Conservation (phyloP, 2,329 filamentous ascomycete genomes). For the Mollisia scopiformis region DNA sequence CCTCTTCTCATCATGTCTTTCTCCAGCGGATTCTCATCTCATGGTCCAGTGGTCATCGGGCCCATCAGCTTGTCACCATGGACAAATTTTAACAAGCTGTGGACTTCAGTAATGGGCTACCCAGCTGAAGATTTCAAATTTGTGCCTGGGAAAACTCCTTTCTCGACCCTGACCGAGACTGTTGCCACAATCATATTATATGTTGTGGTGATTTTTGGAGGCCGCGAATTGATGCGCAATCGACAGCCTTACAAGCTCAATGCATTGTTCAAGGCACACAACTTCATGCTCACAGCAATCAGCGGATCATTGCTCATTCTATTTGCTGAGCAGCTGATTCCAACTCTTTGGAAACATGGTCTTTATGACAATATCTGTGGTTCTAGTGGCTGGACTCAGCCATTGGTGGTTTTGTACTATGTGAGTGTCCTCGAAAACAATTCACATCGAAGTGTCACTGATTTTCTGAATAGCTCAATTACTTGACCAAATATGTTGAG, state of each 20-base stretch:
- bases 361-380: constrained; percentile 88
- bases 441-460: background rate
- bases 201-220: constrained; percentile 30
- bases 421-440: constrained; percentile 58
- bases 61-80: constrained; percentile 27
- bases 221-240: constrained; percentile 31
- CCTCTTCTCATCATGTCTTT: constrained; percentile 20
- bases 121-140: constrained; percentile 28
- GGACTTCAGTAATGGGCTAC: constrained; percentile 25
- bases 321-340: constrained; percentile 31
- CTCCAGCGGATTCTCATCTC: constrained; percentile 2
- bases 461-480: constrained; percentile 30
- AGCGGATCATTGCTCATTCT: constrained; percentile 29
- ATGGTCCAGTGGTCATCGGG: constrained; percentile 13
- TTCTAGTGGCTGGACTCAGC: constrained; percentile 90
- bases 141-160: constrained; percentile 24
- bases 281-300: constrained; percentile 30
- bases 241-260: constrained; percentile 30
- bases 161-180: constrained; percentile 31
- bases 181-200: constrained; percentile 27
- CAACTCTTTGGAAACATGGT: constrained; percentile 58
- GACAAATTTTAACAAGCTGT: constrained; percentile 26
- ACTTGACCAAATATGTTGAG: constrained; percentile 35
- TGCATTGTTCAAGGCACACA: constrained; percentile 31
- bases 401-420: constrained; percentile 91